Base-by-base conservation (phyloP, 495 filamentous ascomycete genomes). In the Trichoderma gamsii region DNA sequence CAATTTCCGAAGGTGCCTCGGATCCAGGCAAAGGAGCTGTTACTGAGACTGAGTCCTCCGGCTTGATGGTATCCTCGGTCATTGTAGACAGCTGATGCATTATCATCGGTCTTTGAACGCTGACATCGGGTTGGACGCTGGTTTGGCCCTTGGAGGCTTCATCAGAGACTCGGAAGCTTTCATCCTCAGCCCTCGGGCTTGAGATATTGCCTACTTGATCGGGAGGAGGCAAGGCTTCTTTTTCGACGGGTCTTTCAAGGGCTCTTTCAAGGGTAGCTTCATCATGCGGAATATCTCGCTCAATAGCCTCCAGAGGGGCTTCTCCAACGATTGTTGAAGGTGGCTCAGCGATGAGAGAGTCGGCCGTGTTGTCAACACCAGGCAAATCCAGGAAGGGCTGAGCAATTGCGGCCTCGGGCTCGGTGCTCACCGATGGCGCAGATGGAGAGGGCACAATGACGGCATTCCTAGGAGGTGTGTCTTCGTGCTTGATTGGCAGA, bases 391-490 rank as follows among this genome's bases (percentile, higher is more conserved):
- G 56, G 4, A 21, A 5, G 8, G 35, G 18, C 11, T 8, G 29
- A 35, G 21, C 52, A 4, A 38, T 16, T 32, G 43, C 66, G 13
- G 66, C 66, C 11, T n/a, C 52, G 51, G 52, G 5, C 13, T 68
- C 66, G 3, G 38, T 13, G 35, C 80, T n/a, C 8, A 56, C 49
- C 15, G 74, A 71, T 25, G 75, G 68, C 23, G 76, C 76, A 12
- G 76, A 75, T 21, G 78, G 78, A 51, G 77, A 79, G 35, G 66
- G 68, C 41, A 77, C 64, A 51, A 82, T 73, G 41, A 82, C 79
- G 59, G 56, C 15, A 13, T 83, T 78, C 71, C 81, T 83, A 6
- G 83, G 69, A 3, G 81, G 81, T 41, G 80, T 83, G 15, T 80
- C 81, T 67, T 83, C 81, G 6, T 81, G 69, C 66, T 75, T 70